Evolutionary conservation across 192 early-diverging fungal genomes (phyloP).

Genomic region (Backusella morwellensis): DNA sequence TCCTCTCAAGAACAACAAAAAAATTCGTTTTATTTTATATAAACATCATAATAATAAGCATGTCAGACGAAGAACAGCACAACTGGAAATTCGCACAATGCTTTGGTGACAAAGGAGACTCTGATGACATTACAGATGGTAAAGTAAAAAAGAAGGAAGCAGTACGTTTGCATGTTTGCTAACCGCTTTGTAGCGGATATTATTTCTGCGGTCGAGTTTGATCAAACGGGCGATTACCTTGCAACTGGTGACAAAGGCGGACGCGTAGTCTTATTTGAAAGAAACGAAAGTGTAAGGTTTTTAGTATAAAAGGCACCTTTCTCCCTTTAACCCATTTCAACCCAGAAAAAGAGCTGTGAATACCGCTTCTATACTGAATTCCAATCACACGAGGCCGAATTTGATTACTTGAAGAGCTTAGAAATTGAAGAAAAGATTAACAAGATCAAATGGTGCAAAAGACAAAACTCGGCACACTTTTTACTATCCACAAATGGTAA

Average conservation of each 20-base stretch:
- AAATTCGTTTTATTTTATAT: background rate
- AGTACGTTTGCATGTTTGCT: background rate
- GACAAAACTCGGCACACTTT: constrained; percentile 95
- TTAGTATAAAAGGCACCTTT: too few species aligned
- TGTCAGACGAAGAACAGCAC: constrained; percentile 28
- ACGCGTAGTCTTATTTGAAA: constrained; percentile 84
- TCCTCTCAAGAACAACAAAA: background rate
- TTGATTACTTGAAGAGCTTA: constrained; percentile 98
- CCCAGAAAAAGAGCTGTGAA: constrained; percentile 97
- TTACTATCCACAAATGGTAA: constrained; percentile 95
- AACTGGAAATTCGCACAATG: constrained; percentile 97
- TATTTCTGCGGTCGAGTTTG: constrained; percentile 98
- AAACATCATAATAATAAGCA: background rate
- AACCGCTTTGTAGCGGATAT: constrained; percentile 78
- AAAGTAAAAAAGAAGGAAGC: constrained; percentile 17
- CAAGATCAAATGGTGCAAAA: constrained; percentile 98
- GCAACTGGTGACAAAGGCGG: constrained; percentile 97
- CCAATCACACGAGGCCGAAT: constrained; percentile 99
- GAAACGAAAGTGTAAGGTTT: constrained; percentile 79
- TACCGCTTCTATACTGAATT: constrained; percentile 99
- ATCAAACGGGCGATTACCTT: constrained; percentile 94
- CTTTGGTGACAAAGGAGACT: constrained; percentile 98
- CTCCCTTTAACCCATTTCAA: background rate
- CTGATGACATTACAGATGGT: constrained; percentile 99
- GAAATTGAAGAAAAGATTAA: constrained; percentile 99